These are phyloP conservation scores for Xylaria cubensis DNA, from an alignment of 495 filamentous ascomycete species.

Conservation along the genomic window DNA sequence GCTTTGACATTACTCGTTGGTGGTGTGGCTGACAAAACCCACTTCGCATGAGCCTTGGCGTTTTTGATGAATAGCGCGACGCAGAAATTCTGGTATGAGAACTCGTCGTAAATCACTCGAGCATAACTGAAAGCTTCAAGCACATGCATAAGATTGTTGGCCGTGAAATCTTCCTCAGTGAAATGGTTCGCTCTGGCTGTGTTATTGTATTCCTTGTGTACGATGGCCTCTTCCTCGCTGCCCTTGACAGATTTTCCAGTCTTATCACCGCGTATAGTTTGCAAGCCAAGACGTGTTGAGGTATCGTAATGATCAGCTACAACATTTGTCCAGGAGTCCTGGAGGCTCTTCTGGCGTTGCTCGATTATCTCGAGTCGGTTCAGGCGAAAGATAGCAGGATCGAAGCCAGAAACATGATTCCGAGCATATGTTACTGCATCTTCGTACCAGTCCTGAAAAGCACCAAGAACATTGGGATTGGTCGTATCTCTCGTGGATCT, in stretches of 20 bases:
- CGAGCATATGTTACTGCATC: conserved; percentile 47
- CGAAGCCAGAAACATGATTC: conserved; percentile 37
- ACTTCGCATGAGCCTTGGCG: conserved; percentile 60
- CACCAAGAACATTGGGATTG: conserved; percentile 42
- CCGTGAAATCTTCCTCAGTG: conserved; percentile 4
- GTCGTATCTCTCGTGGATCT: conserved; percentile 2
- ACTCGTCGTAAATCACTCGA: conserved; percentile 73
- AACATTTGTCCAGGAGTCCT: conserved; percentile 12
- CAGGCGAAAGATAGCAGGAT: conserved; percentile 4
- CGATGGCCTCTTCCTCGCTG: conserved; percentile 20
- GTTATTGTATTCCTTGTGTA: conserved; percentile 1
- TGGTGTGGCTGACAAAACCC: conserved; percentile 75
- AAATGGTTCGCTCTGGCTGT: conserved; percentile 6
- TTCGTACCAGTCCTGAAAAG: conserved; percentile 61
- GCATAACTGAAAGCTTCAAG: conserved; percentile 68
- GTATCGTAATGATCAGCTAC: conserved; percentile 39
- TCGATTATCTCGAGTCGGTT: conserved; percentile 6
- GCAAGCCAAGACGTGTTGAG: conserved; percentile 32
- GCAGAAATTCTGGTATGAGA: conserved; percentile 59
- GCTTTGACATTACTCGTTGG: conserved; percentile 63
- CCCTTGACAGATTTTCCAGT: conserved; percentile 32
- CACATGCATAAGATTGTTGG: conserved; percentile 21
- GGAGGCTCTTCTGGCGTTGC: conserved; percentile 5
- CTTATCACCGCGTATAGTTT: conserved; percentile 11
- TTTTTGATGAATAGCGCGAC: conserved; percentile 42